Base-by-base conservation (phyloP, 139 green algal species). In the Gonium pectorale region DNA sequence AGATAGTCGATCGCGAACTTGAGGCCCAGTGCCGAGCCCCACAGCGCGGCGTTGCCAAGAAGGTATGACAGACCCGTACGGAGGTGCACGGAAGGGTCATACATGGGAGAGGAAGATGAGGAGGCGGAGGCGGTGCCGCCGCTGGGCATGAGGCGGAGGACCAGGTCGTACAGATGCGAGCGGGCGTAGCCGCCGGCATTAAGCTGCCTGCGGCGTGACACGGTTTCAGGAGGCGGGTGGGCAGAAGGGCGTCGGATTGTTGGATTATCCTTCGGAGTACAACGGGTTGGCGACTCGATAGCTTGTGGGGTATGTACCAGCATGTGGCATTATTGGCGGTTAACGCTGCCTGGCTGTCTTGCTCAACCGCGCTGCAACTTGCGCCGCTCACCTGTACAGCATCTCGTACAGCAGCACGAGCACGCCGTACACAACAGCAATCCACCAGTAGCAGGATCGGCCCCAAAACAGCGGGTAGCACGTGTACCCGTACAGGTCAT, bases 1-100 rank as follows among this genome's bases (percentile, higher is more conserved):
- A 90, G 94, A 68, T 89, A 94, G 79, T 95, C 93, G 56, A 96
- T 95, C 4, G 83, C 82, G 24, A 92, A 70, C 84, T 96, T 96
- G 54, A 88, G 51, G 0, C 31, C 83, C 29, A 96, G 72, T 37
- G 92, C 86, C 22, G 89, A 26, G n/a, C 79, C 62, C 93, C 93
- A 96, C 74, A 96, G 92, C 40, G 66, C 27, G 1, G 82, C 52
- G 81, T 96, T 95, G 64, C 43, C 56, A 13, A 92, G 26, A 35
- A 64, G 38, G 46, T 49, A 79, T 35, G 5, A 24, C 33, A 54
- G 73, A 29, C 52, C 74, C 19, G 73, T 81, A 27, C 73, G 73
- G 31, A 81, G 73, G 73, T 43, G 17, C 0, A 4, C 22, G 52
- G 73, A 21, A 3, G 73, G 73, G 73, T 68, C 37, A 54, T 81